Evolutionary conservation across 2,329 filamentous ascomycete species (phyloP), one percentile per base, ranked within the genome.

Genomic region (Fusarium xylarioides): DNA sequence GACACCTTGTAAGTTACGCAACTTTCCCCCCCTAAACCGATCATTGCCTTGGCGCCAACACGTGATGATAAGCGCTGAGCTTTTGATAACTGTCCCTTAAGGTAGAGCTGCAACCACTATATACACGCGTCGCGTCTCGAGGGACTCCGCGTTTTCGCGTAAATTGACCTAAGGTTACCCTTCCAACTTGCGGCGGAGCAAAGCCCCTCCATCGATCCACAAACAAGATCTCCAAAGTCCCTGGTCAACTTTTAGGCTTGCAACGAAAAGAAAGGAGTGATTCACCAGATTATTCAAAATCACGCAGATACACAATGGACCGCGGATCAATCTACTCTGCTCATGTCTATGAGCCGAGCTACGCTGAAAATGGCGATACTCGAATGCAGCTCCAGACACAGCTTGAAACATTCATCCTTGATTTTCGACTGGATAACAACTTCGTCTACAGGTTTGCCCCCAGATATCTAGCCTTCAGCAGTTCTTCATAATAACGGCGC

Each of bases 351-450:
- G 90, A 90, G 75, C 88, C 91, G 64, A 90, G 88, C 74, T 88
- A 88, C 71, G 89, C 90, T 77, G 89, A 91, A 44, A 88, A 86
- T 67, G 89, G 91, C 74, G 92, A 95, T 79, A 91, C 89, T 64
- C 88, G 92, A 66, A 86, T 90, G 32, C 90, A 94, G 79, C 86
- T 95, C 55, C 94, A 96, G 81, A 89, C 90, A 66, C 91, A 94
- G 80, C 89, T 99, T 68, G 91, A 96, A 79, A 92, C 94, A 69
- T 99, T 99, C 82, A 92, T 99, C 74, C 90, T 98, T 65, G 93
- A 95, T 76, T 99, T 98, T 81, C 91, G 95, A 79, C 90, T 98
- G 46, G 95, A 98, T 83, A 97, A 97, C 83, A 90, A 92, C 79
- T 98, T 97, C 83, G 91, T 98, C 79, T 99, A 98, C 88, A 91